Conservation (phyloP, 179 eudicot species). For the Silene noctiflora region DNA sequence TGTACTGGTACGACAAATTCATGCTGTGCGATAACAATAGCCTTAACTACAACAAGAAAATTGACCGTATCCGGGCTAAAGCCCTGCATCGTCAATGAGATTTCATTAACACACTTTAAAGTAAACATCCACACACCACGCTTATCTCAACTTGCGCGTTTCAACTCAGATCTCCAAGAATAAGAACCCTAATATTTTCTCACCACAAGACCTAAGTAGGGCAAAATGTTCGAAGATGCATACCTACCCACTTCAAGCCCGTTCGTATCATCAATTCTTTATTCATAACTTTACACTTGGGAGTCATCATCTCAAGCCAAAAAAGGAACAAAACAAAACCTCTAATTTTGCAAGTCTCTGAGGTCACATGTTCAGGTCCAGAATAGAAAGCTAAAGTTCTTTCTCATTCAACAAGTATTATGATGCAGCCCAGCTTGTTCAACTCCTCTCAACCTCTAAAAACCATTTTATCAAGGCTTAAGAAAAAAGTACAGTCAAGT, state of each 20-base stretch:
- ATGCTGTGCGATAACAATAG: no score
- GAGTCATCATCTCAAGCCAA: no score
- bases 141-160: background rate
- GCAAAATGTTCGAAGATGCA: background rate
- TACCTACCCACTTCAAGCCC: background rate
- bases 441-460: background rate
- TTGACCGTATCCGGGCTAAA: background rate
- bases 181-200: background rate
- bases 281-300: no score
- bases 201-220: background rate
- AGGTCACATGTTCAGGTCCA: background rate
- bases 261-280: background rate
- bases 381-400: background rate
- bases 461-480: background rate
- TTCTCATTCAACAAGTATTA: background rate
- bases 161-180: background rate
- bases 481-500: background rate
- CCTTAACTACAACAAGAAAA: no score
- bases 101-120: background rate
- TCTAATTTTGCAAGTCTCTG: background rate
- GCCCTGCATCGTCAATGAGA: background rate
- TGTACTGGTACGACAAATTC: no score
- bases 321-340: no score
- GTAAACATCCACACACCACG: background rate
- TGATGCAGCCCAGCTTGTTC: background rate